These are phyloP conservation scores for Chrysanthemum makinoi DNA, from an alignment of 129 eudicot genomes.

Conservation along the genomic window DNA sequence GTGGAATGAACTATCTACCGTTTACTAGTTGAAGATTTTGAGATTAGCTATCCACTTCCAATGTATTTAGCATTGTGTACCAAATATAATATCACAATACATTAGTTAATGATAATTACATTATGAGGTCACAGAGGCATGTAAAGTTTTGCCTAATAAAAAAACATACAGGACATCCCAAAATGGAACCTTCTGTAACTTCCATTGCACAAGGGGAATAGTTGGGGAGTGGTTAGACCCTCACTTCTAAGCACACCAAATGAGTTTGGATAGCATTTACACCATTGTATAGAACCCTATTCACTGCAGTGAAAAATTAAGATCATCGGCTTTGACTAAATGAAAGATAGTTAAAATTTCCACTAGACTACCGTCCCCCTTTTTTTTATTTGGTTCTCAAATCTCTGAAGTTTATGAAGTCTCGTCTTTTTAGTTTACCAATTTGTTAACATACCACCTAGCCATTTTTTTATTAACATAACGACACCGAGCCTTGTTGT, in stretches of 20 bases:
- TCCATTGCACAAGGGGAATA: not conserved
- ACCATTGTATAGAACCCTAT: not conserved
- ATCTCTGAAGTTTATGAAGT: too few species aligned
- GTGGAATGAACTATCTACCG: not conserved
- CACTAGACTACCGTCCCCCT: not conserved
- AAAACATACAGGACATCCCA: not conserved
- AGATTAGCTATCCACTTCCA: not conserved
- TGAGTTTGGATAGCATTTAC: not conserved
- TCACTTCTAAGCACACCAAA: not conserved
- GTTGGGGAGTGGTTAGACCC: not conserved
- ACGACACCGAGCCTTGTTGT: too few species aligned
- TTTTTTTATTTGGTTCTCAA: too few species aligned
- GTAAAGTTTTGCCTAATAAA: not conserved
- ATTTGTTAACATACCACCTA: too few species aligned
- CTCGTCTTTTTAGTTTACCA: too few species aligned
- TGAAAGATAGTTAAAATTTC: not conserved
- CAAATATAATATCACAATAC: not conserved
- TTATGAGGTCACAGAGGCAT: not conserved
- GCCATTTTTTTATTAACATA: too few species aligned
- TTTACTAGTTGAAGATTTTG: not conserved
- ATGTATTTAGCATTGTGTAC: not conserved
- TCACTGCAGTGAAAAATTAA: not conserved
- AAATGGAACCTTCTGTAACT: not conserved
- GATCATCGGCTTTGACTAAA: constrained; percentile 6
- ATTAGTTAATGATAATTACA: not conserved